Conservation (phyloP, 371 early-diverging fungal species). For the Lichtheimia corymbifera region DNA sequence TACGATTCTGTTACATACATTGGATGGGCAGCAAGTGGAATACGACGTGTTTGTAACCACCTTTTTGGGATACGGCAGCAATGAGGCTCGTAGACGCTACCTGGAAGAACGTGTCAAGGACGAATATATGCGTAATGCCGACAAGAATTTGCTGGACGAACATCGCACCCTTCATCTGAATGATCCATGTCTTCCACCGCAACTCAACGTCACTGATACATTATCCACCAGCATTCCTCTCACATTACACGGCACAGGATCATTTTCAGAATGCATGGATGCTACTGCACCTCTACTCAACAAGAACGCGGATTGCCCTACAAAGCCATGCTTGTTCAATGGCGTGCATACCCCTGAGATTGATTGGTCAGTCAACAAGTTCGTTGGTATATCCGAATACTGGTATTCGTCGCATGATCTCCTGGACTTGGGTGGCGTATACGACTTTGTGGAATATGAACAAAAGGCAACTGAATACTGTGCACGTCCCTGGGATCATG, state of each 20-base stretch:
- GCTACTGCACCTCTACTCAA: slow-evolving; percentile 72
- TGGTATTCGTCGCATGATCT: slow-evolving; percentile 90
- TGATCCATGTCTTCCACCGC: slow-evolving; percentile 84
- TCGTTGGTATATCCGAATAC: slow-evolving; percentile 92
- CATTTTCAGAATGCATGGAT: slow-evolving; percentile 69
- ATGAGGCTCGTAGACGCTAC: slow-evolving; percentile 87
- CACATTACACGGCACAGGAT: slow-evolving; percentile 76
- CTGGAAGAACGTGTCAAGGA: slow-evolving; percentile 37
- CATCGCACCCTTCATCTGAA: slow-evolving; percentile 46
- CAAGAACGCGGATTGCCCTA: slow-evolving; percentile 69
- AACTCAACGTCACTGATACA: slow-evolving; percentile 47
- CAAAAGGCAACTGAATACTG: slow-evolving; percentile 75
- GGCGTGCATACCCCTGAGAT: slow-evolving; percentile 87
- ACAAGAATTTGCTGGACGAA: slow-evolving; percentile 16
- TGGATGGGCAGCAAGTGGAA: slow-evolving; percentile 63
- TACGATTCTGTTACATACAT: slow-evolving; percentile 61
- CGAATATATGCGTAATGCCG: slow-evolving; percentile 11
- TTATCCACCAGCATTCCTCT: slow-evolving; percentile 46
- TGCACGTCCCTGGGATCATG: slow-evolving; percentile 63
- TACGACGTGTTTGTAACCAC: slow-evolving; percentile 88
- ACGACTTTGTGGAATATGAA: slow-evolving; percentile 72
- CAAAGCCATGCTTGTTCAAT: slow-evolving; percentile 86
- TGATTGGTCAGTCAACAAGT: slow-evolving; percentile 72
- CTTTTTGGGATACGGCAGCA: slow-evolving; percentile 94
- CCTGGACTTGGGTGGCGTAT: slow-evolving; percentile 77